These are phyloP conservation scores for Grosmannia penicillata DNA, from an alignment of 2,329 filamentous ascomycete species.

Conservation along the genomic window DNA sequence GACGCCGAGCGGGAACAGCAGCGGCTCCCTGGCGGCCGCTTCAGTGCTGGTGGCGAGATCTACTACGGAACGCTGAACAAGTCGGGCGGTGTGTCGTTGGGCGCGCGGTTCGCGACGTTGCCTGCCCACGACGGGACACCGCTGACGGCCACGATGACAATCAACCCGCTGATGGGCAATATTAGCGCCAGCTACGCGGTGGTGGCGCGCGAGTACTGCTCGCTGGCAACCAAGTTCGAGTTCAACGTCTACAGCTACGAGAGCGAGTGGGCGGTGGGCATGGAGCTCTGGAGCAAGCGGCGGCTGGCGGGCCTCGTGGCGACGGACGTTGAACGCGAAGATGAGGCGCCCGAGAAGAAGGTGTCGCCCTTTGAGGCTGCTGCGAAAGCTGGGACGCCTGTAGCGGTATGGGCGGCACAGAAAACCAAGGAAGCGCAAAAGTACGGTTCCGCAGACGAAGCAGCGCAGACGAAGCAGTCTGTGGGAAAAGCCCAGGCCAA, in stretches of 20 bases:
- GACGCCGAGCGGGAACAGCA: slow-evolving; percentile 33
- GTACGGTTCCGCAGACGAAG: too few species aligned
- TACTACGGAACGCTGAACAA: slow-evolving; percentile 96
- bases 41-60: slow-evolving; percentile 81
- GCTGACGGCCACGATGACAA: slow-evolving; percentile 80
- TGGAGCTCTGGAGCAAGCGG: slow-evolving; percentile 75
- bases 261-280: slow-evolving; percentile 80
- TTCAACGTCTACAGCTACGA: slow-evolving; percentile 99
- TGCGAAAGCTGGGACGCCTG: too few species aligned
- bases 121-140: slow-evolving; percentile 71
- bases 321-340: slow-evolving; percentile 12
- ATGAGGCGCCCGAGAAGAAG: slow-evolving; percentile 3
- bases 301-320: slow-evolving; percentile 23
- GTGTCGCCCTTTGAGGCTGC: background rate
- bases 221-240: slow-evolving; percentile 79
- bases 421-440: too few species aligned
- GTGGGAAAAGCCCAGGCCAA: too few species aligned
- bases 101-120: slow-evolving; percentile 77
- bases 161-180: slow-evolving; percentile 91
- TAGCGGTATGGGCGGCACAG: too few species aligned
- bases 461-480: too few species aligned
- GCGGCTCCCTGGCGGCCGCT: slow-evolving; percentile 55
- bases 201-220: slow-evolving; percentile 66
- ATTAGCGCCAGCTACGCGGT: slow-evolving; percentile 86
- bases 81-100: slow-evolving; percentile 79